Evolutionary conservation across 768 basidiomycete species (phyloP).

Genomic region (Mycena epipterygia): DNA sequence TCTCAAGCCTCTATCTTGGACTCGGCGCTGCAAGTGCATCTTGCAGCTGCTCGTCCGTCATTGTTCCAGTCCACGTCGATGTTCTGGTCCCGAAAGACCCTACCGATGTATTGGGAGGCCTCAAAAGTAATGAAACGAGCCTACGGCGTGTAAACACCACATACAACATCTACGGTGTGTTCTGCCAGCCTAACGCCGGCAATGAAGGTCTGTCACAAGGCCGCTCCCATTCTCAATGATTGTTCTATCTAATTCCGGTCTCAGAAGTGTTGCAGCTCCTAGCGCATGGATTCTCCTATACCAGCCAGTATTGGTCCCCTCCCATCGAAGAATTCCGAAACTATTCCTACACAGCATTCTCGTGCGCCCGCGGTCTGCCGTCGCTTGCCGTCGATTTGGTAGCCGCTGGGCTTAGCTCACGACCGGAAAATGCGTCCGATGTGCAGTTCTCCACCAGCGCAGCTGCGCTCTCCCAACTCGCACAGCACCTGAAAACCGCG

Average conservation of each 20-base stretch:
- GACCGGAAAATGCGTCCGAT: not conserved
- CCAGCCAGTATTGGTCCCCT: slow-evolving; percentile 17
- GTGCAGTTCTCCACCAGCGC: slow-evolving; percentile 8
- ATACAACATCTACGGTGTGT: slow-evolving; percentile 7
- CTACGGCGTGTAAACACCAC: slow-evolving; percentile 1
- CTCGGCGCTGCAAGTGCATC: not conserved
- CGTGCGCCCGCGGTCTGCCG: slow-evolving; percentile 2
- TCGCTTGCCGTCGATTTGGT: slow-evolving; percentile 9
- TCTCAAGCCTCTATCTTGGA: too few relatives aligned
- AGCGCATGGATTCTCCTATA: slow-evolving; percentile 4
- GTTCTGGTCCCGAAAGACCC: slow-evolving; percentile 12
- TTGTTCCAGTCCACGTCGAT: slow-evolving; percentile 16
- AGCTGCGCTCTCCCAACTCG: slow-evolving; percentile 7
- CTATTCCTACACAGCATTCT: slow-evolving; percentile 10
- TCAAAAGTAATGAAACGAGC: not conserved
- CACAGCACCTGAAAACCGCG: slow-evolving; percentile 1
- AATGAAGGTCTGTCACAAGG: not conserved
- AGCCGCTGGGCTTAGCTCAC: slow-evolving; percentile 2
- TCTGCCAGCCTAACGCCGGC: not conserved
- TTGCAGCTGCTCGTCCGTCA: slow-evolving; percentile 1
- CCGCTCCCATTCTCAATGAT: not conserved
- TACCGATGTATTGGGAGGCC: slow-evolving; percentile 3
- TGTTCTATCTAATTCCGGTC: not conserved
- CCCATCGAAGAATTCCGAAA: too few relatives aligned
- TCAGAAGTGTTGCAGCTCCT: slow-evolving; percentile 7